phyloP scores from a whole-genome alignment of 164 flowering plant species.

The Nymphaea thermarum region DNA sequence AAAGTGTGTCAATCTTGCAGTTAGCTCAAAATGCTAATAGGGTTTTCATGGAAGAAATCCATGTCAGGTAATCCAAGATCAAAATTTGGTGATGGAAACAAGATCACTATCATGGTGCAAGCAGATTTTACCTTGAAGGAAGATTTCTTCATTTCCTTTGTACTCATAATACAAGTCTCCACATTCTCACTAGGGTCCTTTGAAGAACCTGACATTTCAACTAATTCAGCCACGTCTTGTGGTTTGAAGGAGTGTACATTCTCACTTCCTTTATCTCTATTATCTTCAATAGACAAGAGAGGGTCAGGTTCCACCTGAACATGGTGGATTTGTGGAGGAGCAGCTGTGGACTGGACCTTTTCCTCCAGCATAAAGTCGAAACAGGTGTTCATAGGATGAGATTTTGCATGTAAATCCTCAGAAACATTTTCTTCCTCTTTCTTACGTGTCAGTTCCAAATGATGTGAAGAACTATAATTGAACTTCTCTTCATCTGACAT shows the following conservation, averaged over 20 bases:
- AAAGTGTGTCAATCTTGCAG: background rate
- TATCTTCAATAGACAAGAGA: conserved; percentile 3
- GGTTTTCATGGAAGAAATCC: background rate
- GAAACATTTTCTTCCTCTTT: conserved; percentile 16
- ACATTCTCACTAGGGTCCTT: conserved; percentile 1
- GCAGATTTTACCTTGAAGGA: conserved; percentile 27
- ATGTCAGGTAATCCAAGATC: background rate
- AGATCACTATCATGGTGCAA: background rate
- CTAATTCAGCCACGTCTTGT: conserved; percentile 11
- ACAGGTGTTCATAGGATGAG: background rate
- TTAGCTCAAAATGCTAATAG: background rate
- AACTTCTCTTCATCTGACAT: conserved; percentile 14
- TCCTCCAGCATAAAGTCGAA: background rate
- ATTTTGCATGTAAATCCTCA: background rate
- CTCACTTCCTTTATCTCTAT: conserved; percentile 11
- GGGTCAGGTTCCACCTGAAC: conserved; percentile 8
- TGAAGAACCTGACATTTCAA: conserved; percentile 6
- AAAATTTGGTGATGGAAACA: too few species aligned
- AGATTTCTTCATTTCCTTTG: conserved; percentile 6
- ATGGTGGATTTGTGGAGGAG: conserved; percentile 12
- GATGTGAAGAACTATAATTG: background rate
- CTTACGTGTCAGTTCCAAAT: conserved; percentile 16
- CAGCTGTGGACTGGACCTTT: background rate
- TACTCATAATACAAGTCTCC: conserved; percentile 8
- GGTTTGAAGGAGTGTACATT: background rate